Conservation (phyloP, 2,329 filamentous ascomycete species). For the Aspergillus clavatus region DNA sequence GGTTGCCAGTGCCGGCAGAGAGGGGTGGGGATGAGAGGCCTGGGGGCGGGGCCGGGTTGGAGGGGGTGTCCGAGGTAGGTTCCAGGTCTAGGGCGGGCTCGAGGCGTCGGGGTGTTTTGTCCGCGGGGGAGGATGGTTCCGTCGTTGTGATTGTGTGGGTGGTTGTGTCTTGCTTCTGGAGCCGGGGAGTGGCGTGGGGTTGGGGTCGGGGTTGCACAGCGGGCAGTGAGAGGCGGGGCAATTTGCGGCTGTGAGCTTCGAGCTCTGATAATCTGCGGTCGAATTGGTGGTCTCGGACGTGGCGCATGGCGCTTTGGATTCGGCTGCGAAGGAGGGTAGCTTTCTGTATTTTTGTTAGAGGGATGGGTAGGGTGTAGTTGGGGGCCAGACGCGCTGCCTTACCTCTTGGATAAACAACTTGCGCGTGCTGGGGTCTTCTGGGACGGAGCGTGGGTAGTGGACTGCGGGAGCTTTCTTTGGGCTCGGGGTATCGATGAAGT, state of each 20-base stretch:
- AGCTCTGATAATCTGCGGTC: constrained; percentile 39
- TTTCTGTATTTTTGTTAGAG: constrained; percentile 30
- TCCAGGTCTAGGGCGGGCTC: constrained; percentile 15
- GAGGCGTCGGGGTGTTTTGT: constrained; percentile 6
- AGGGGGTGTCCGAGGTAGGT: constrained; percentile 2
- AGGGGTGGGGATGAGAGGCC: constrained; percentile 17
- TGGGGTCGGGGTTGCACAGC: constrained; percentile 2
- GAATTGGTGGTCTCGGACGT: constrained; percentile 34
- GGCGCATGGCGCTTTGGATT: constrained; percentile 40
- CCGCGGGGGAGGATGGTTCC: background rate
- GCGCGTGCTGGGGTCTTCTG: constrained; percentile 33
- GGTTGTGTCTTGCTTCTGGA: background rate
- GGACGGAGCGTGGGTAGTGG: constrained; percentile 20
- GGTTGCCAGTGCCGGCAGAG: constrained; percentile 9
- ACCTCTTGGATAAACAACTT: constrained; percentile 41
- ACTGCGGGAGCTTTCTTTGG: background rate
- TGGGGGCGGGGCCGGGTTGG: constrained; percentile 4
- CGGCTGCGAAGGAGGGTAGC: constrained; percentile 35
- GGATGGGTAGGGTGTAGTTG: background rate
- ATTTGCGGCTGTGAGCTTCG: constrained; percentile 37
- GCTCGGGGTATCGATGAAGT: constrained; percentile 6
- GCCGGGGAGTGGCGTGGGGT: background rate
- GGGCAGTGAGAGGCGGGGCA: constrained; percentile 25
- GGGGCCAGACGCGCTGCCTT: constrained; percentile 8
- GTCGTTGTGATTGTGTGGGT: background rate